These are phyloP conservation scores for Laguncularia racemosa DNA, from an alignment of 345 rosid species.

Conservation along the genomic window DNA sequence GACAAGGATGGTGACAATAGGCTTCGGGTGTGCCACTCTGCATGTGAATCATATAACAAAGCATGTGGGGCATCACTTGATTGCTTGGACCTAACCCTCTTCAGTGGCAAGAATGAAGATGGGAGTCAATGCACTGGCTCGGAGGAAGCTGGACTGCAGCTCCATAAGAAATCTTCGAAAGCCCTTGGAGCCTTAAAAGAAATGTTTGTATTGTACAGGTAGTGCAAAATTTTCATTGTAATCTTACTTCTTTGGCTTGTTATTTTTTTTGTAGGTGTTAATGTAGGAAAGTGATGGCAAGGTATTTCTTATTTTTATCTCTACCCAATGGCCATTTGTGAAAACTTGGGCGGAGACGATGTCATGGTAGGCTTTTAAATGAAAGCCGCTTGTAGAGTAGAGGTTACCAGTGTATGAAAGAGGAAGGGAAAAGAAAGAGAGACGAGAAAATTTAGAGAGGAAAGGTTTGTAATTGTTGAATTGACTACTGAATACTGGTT, in stretches of 20 bases:
- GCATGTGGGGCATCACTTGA: conserved; percentile 98
- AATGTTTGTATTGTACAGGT: conserved; percentile 28
- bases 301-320: conserved; percentile 12
- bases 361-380: conserved; percentile 19
- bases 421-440: background rate
- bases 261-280: conserved; percentile 20
- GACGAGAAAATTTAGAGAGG: conserved; percentile 1
- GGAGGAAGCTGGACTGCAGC: conserved; percentile 26
- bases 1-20: conserved; percentile 91
- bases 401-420: conserved; percentile 11
- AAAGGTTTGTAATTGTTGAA: conserved; percentile 4
- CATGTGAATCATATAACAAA: conserved; percentile 80
- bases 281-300: too few species aligned
- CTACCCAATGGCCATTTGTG: conserved; percentile 14
- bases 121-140: conserved; percentile 89
- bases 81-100: conserved; percentile 94
- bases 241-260: background rate
- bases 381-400: conserved; percentile 37
- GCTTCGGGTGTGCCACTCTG: conserved; percentile 89
- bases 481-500: conserved; percentile 5
- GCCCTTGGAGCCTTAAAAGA: conserved; percentile 15
- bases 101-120: conserved; percentile 70
- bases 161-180: conserved; percentile 2
- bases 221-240: background rate
- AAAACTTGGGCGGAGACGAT: conserved; percentile 11